Conservation (phyloP, 768 basidiomycete genomes). For the Podaxis carcinomalis region DNA sequence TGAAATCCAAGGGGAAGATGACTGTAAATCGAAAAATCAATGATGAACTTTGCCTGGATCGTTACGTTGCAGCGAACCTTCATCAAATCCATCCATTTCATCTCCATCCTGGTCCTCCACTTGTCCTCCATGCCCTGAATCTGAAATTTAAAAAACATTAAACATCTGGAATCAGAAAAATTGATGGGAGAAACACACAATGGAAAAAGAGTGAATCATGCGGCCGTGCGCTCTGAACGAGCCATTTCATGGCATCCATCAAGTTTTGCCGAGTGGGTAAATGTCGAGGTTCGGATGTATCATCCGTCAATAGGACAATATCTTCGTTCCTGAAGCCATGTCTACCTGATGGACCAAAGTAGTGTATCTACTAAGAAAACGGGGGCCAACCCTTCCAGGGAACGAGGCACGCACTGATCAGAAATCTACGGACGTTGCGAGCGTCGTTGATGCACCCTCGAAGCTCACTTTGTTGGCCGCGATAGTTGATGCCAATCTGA, state of each 20-base stretch:
- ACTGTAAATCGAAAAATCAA: conserved; percentile 31
- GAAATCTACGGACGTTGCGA: conserved; percentile 61
- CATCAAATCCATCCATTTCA: conserved; percentile 76
- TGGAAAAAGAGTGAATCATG: conserved; percentile 81
- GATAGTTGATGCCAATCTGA: conserved; percentile 80
- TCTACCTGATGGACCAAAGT: conserved; percentile 18
- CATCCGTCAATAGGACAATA: conserved; percentile 69
- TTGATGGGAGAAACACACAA: conserved; percentile 33
- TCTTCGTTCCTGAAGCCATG: conserved; percentile 56
- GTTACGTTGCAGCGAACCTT: conserved; percentile 38
- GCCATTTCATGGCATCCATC: conserved; percentile 47
- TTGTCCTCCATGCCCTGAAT: conserved; percentile 97
- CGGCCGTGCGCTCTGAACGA: conserved; percentile 61
- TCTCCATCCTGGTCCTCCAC: conserved; percentile 74
- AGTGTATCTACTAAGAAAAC: neutral
- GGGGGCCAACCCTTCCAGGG: neutral
- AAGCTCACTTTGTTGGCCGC: conserved; percentile 57
- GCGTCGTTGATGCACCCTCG: conserved; percentile 83
- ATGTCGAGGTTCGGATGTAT: conserved; percentile 36
- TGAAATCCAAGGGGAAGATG: conserved; percentile 88
- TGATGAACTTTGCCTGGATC: neutral
- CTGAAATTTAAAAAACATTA: conserved; percentile 28
- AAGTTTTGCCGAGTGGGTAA: conserved; percentile 45
- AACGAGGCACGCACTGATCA: conserved; percentile 41
- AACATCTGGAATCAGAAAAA: neutral